These are phyloP conservation scores for Ajuga reptans DNA, from an alignment of 305 asterid species.

Conservation along the genomic window DNA sequence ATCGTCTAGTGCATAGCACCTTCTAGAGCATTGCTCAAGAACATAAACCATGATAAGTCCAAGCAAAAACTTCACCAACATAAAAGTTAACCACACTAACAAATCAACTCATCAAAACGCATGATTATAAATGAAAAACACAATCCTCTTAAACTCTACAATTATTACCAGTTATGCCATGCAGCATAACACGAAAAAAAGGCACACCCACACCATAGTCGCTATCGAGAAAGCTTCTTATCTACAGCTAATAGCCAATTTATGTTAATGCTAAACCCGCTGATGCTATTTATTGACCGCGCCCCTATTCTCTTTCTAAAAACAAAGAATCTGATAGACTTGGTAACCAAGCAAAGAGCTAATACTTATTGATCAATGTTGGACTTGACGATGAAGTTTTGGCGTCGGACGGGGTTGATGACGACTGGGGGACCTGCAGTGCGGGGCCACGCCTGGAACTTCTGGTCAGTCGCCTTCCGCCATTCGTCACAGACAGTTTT, in stretches of 20 bases:
- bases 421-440: constrained; percentile 97
- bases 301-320: no score
- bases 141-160: background rate
- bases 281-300: no score
- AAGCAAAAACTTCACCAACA: background rate
- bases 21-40: no score
- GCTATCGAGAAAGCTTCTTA: no score
- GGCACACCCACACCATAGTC: no score
- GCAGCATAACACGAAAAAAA: background rate
- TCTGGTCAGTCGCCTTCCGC: constrained; percentile 75
- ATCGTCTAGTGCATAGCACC: no score
- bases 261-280: no score
- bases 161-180: background rate
- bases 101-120: background rate
- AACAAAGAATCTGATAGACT: no score
- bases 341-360: background rate
- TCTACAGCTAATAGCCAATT: no score
- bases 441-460: constrained; percentile 97
- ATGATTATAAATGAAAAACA: background rate
- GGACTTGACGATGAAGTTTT: constrained; percentile 67
- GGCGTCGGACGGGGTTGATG: constrained; percentile 87
- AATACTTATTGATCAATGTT: constrained; percentile 32
- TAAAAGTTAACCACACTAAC: background rate
- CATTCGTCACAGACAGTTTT: constrained; percentile 54
- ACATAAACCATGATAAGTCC: background rate